Conservation (phyloP, 2,329 filamentous ascomycete genomes). For the Pseudocercospora pini-densiflorae region DNA sequence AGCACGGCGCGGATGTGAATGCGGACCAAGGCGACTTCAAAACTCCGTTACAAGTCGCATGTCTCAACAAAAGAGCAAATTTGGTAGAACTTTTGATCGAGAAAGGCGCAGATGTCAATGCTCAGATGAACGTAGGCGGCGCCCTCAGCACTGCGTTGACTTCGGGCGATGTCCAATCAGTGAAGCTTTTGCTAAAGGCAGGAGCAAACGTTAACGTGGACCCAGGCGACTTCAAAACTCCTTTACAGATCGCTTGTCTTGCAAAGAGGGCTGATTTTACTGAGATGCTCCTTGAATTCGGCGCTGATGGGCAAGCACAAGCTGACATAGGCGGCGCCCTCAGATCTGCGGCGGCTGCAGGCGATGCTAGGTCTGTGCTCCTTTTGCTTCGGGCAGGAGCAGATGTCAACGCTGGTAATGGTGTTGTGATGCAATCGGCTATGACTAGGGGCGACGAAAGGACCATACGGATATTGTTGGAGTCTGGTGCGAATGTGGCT, state of each 20-base stretch:
- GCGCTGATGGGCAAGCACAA: background rate
- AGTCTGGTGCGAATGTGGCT: background rate
- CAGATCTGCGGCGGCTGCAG: background rate
- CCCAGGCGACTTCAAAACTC: too few species aligned
- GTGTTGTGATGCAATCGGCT: background rate
- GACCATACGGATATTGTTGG: background rate
- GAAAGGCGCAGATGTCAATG: background rate
- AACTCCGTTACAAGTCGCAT: background rate
- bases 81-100: background rate
- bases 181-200: too few species aligned
- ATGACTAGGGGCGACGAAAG: background rate
- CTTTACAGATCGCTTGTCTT: too few species aligned
- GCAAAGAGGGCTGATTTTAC: too few species aligned
- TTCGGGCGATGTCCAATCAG: too few species aligned
- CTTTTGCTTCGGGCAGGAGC: constrained; percentile 17
- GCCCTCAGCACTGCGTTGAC: background rate
- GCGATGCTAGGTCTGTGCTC: background rate
- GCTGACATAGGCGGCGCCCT: background rate
- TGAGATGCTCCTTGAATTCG: background rate
- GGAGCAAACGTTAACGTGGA: too few species aligned
- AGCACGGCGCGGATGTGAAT: background rate
- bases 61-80: background rate
- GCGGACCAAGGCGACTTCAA: background rate
- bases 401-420: constrained; percentile 16
- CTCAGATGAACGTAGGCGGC: background rate